A percentile compares a stretch with the other conserved stretches of the same genome.
Evolutionary conservation across 2,329 filamentous ascomycete genomes (phyloP).

Genomic region (Pseudocercospora fuligena): DNA sequence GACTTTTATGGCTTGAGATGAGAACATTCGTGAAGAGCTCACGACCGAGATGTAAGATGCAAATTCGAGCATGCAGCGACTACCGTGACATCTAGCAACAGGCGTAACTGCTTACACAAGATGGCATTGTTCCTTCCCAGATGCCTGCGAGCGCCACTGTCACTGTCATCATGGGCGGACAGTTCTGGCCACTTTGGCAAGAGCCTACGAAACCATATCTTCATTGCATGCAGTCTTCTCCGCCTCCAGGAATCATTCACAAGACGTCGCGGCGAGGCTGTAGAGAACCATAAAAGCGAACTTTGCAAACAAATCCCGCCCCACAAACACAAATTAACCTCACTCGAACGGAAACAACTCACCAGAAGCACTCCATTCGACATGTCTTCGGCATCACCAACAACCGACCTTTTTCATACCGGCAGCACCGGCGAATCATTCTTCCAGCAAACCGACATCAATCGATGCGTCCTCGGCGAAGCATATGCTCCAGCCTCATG

Average conservation of each 20-base stretch:
- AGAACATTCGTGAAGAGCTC: background rate
- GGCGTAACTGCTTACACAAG: background rate
- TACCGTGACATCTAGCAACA: background rate
- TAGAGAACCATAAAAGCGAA: background rate
- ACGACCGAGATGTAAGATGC: background rate
- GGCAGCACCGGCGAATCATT: background rate
- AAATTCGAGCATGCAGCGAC: background rate
- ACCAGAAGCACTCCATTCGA: background rate
- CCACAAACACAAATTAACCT: background rate
- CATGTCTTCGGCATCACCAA: background rate
- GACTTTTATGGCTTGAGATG: background rate
- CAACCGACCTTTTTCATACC: background rate
- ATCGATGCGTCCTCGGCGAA: background rate
- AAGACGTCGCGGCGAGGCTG: background rate
- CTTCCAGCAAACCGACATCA: background rate
- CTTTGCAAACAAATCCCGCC: background rate
- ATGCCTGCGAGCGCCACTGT: too few species aligned
- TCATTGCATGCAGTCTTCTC: too few species aligned
- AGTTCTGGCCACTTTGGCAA: too few species aligned
- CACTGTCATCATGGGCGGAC: too few species aligned
- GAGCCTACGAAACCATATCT: too few species aligned
- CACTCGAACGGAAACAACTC: background rate
- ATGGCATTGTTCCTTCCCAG: background rate
- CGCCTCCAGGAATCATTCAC: background rate
- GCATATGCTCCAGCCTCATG: background rate